Percentiles rank a stretch among this genome's conserved stretches.
Conservation (phyloP, 2,329 filamentous ascomycete species). For the Tolypocladium tropicale region DNA sequence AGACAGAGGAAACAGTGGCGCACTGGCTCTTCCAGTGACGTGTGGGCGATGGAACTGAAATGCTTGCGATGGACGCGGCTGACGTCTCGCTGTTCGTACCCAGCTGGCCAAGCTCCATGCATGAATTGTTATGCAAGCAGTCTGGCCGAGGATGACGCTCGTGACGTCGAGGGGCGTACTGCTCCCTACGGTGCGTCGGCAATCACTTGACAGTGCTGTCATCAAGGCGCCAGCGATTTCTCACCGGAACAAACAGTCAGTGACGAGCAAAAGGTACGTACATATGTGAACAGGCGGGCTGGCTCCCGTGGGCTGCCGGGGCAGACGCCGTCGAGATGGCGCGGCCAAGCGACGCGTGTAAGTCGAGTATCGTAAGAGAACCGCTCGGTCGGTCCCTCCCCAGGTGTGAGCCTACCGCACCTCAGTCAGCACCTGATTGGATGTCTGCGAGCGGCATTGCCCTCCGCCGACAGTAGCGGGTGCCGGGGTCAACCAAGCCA, state of each 20-base stretch:
- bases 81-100: neutral
- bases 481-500: neutral
- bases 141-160: neutral
- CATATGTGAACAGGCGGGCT: neutral
- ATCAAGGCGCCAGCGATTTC: no score
- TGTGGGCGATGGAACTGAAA: slow-evolving; percentile 1
- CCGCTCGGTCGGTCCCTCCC: neutral
- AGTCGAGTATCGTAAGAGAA: neutral
- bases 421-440: slow-evolving; percentile 1
- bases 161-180: no score
- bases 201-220: neutral
- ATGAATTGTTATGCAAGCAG: no score
- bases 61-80: neutral
- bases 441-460: neutral
- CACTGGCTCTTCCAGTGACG: neutral
- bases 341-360: neutral
- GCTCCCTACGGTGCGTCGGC: no score
- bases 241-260: neutral
- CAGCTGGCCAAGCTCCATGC: neutral
- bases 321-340: neutral
- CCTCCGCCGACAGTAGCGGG: neutral
- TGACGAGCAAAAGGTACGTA: neutral
- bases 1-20: slow-evolving; percentile 6
- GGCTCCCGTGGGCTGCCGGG: neutral
- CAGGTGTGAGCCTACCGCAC: neutral